A percentile compares a stretch with the other conserved stretches of the same genome.
Conservation (phyloP, 345 rosid genomes). For the Populus pruinosa region DNA sequence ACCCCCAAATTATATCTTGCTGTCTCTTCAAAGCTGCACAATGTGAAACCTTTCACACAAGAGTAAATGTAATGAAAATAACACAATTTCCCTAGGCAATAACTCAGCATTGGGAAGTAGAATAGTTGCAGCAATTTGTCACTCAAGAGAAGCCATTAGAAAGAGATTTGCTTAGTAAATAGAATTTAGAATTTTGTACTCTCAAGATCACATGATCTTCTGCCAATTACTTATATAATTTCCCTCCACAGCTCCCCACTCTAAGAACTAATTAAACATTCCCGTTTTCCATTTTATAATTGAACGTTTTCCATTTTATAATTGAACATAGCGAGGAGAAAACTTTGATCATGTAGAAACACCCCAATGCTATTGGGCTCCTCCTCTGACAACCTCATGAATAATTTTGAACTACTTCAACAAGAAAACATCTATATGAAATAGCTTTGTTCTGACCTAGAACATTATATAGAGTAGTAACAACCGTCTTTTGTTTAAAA, state of each 20-base stretch:
- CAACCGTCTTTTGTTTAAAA: background rate
- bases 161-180: background rate
- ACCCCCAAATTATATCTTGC: constrained; percentile 22
- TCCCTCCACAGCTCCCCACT: background rate
- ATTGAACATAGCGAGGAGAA: background rate
- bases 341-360: background rate
- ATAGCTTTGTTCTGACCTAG: background rate
- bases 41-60: constrained; percentile 28
- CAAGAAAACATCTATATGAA: background rate
- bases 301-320: too few species aligned
- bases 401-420: background rate
- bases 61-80: constrained; percentile 20
- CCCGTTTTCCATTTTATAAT: background rate
- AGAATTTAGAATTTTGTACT: background rate
- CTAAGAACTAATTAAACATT: background rate
- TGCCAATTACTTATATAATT: background rate
- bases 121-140: background rate
- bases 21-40: constrained; percentile 34
- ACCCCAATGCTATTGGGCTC: background rate
- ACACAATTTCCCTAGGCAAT: constrained; percentile 10
- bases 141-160: background rate
- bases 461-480: background rate
- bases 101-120: background rate
- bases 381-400: background rate
- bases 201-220: background rate